phyloP scores from a whole-genome alignment of 176 grass and related monocot species.

The Musa schizocarpa region DNA sequence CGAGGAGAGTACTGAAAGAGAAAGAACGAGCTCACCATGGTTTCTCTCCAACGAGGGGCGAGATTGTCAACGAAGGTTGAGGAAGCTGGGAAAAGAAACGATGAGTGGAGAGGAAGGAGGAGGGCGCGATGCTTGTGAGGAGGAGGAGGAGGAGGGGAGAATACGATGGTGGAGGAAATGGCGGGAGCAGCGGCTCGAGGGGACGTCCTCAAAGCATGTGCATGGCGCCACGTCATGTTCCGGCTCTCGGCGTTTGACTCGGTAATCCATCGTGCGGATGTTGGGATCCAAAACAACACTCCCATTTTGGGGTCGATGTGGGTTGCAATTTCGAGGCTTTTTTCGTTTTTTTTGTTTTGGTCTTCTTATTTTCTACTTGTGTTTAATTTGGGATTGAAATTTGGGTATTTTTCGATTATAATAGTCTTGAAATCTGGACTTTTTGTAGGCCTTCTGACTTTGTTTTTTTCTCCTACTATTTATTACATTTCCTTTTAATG shows the following conservation, averaged over 20 bases:
- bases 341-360: background rate
- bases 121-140: background rate
- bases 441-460: no score
- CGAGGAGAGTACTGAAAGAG: background rate
- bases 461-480: no score
- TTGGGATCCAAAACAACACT: no score
- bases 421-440: no score
- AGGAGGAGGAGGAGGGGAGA: background rate
- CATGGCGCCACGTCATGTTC: background rate
- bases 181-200: background rate
- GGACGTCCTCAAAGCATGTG: background rate
- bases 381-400: no score
- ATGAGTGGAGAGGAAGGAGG: background rate
- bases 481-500: no score
- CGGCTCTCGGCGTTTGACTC: background rate
- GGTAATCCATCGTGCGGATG: no score
- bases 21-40: background rate
- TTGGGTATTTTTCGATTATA: no score
- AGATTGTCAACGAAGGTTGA: background rate
- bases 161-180: background rate
- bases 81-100: background rate
- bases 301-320: no score
- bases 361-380: no score
- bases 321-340: background rate
- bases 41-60: background rate